Conservation (phyloP, 345 rosid genomes). For the Alliaria petiolata region DNA sequence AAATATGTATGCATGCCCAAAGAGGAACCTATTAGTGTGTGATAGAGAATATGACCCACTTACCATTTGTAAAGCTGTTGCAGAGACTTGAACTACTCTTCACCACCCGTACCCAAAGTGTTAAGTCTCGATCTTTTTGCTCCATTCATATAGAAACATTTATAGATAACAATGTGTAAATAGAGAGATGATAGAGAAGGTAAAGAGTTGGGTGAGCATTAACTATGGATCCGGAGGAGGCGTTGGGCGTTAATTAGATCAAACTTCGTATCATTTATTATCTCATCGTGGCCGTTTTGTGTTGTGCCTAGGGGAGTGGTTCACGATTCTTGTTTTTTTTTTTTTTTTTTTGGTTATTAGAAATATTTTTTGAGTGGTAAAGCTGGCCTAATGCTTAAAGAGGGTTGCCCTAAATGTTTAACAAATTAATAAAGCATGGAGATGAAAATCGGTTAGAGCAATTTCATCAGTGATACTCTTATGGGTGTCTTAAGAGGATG, state of each 20-base stretch:
- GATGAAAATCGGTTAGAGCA: too few species aligned
- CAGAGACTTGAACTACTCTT: too few species aligned
- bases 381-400: too few species aligned
- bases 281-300: constrained; percentile 11
- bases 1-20: background rate
- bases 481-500: too few species aligned
- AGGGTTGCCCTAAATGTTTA: background rate
- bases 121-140: too few species aligned
- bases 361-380: background rate
- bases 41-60: background rate
- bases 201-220: constrained; percentile 18
- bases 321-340: background rate
- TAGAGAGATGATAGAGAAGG: background rate
- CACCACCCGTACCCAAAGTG: too few species aligned
- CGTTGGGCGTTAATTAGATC: constrained; percentile 25
- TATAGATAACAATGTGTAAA: too few species aligned
- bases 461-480: too few species aligned
- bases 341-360: background rate
- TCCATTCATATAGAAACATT: too few species aligned
- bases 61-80: constrained; percentile 13
- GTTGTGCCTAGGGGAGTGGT: background rate
- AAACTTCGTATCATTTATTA: background rate
- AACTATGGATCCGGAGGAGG: constrained; percentile 3
- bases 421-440: background rate
- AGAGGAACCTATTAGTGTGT: background rate